A percentile compares a stretch with the other conserved stretches of the same genome.
Evolutionary conservation across 2,329 filamentous ascomycete genomes (phyloP).

Genomic region (Hypocrella siamensis): DNA sequence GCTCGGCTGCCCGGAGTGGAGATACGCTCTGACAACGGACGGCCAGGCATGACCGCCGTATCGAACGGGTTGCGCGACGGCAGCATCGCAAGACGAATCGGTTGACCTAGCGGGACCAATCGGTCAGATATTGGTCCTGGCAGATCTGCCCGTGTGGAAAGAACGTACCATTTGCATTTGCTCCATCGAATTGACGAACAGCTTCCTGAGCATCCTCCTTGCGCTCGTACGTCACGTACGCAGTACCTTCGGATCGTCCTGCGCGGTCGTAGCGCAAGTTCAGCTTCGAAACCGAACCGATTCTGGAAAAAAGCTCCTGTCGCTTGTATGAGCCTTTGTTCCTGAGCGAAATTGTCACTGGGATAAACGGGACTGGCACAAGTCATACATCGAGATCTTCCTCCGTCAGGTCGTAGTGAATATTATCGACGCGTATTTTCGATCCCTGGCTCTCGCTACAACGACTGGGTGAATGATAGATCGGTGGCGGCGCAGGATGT

Average conservation of each 20-base stretch:
- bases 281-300: conserved; percentile 55
- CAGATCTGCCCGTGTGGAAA: neutral
- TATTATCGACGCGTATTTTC: conserved; percentile 72
- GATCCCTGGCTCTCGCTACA: conserved; percentile 39
- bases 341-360: too few relatives aligned
- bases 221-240: conserved; percentile 66
- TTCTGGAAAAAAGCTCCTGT: conserved; percentile 66
- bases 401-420: conserved; percentile 83
- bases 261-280: conserved; percentile 73
- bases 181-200: conserved; percentile 69
- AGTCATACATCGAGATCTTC: conserved; percentile 58
- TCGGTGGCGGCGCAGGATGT: neutral
- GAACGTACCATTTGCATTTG: conserved; percentile 62
- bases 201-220: conserved; percentile 58
- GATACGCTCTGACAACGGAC: conserved; percentile 45
- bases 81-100: conserved; percentile 58
- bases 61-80: conserved; percentile 43
- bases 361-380: neutral
- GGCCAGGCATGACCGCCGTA: conserved; percentile 35
- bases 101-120: conserved; percentile 46
- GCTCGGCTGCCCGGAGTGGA: conserved; percentile 39
- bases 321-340: conserved; percentile 12
- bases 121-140: neutral
- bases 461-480: conserved; percentile 2
- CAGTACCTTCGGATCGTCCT: conserved; percentile 72